Base-by-base conservation (phyloP, 495 filamentous ascomycete species). In the Hapsidospora chrysogenum region DNA sequence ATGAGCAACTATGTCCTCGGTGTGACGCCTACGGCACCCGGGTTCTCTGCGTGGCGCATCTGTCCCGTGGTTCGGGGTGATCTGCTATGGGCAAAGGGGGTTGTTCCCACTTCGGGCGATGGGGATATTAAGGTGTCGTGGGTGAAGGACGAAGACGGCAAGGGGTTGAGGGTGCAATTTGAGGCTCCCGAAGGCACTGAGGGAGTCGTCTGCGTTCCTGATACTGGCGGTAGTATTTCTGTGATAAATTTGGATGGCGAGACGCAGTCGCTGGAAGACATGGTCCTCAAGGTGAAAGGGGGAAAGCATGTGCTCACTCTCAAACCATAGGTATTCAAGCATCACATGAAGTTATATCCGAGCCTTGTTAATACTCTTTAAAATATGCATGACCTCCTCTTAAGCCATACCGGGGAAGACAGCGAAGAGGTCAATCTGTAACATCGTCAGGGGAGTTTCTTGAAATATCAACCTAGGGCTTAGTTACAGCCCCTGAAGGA, bases 1-100 rank as follows among this genome's bases (percentile, higher is more conserved):
- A 31, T 57, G 26, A 58, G 44, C 9, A 57, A 52, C 14, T 57
- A 60, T 28, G 47, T 61, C 15, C 52, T 65, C 1, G 61, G 61
- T 4, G 51, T 63, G 4, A 44, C 42, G n/a, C 59, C 59, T 7
- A 45, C 49, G n/a, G 47, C 45, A 4, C 47, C 45, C 1, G 61
- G 56, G 1, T 65, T 61, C 38, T 31, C 35, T 13, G 41, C 40
- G 1, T 65, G 51, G 48, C 38, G 38, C 9, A 41, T 65, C 3
- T 49, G 43, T 7, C 61, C 59, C 0, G 38, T 53, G 8, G 48
- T 48, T 5, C 44, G 42, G 19, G 42, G 51, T 17, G 47, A 40
- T 6, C 26, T 53, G 25, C 46, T 42, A 0, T 65, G 59, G 59
- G 58, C 58, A 7, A 51, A 42, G 19, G 61, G 61, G 3, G 36